phyloP scores from a whole-genome alignment of 1,284 basidiomycete species.

The Hortiboletus rubellus region DNA sequence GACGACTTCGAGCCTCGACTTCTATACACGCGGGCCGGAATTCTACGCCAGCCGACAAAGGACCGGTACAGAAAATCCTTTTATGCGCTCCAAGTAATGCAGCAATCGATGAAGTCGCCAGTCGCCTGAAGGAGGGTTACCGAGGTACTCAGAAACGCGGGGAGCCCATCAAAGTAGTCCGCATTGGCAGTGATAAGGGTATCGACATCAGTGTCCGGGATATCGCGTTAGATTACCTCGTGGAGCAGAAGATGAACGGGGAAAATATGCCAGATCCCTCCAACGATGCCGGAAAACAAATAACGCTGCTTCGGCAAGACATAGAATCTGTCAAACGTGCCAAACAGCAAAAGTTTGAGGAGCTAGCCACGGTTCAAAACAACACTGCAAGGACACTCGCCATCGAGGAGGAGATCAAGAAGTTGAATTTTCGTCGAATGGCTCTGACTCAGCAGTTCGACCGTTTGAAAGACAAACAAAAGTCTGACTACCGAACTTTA shows the following conservation, averaged over 20 bases:
- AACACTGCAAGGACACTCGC: conserved; percentile 49
- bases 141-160: conserved; percentile 57
- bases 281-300: conserved; percentile 55
- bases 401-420: conserved; percentile 69
- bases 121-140: conserved; percentile 81
- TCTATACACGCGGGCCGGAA: conserved; percentile 49
- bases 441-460: conserved; percentile 71
- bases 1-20: conserved; percentile 50
- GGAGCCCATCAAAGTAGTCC: conserved; percentile 77
- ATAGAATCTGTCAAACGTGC: conserved; percentile 66
- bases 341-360: conserved; percentile 64
- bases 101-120: conserved; percentile 95
- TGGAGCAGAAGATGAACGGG: conserved; percentile 72
- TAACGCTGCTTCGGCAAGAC: conserved; percentile 62
- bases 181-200: conserved; percentile 79
- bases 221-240: conserved; percentile 83
- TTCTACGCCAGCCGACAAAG: conserved; percentile 46
- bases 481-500: conserved; percentile 69
- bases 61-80: conserved; percentile 73
- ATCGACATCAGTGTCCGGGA: conserved; percentile 87
- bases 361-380: conserved; percentile 54
- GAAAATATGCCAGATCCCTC: conserved; percentile 42
- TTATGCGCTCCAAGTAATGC: conserved; percentile 98
- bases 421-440: conserved; percentile 65
- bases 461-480: conserved; percentile 78